These are phyloP conservation scores for Mycena citricolor DNA, from an alignment of 1,284 basidiomycete species.

Conservation along the genomic window DNA sequence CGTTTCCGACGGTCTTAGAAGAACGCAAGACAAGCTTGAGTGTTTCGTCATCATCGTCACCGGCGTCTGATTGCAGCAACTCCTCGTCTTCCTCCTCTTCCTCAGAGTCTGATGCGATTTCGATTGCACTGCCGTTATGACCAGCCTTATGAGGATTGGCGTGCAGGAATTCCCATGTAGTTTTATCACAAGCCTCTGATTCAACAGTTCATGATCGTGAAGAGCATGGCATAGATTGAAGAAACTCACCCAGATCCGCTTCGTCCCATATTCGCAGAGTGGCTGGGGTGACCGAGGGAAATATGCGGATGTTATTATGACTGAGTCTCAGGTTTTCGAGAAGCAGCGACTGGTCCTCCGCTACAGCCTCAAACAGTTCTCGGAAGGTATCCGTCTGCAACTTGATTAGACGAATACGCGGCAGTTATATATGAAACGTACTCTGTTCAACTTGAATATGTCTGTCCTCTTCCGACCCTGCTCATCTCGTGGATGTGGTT, in stretches of 20 bases:
- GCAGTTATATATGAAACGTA: constrained; percentile 32
- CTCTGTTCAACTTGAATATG: constrained; percentile 55
- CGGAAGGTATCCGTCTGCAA: constrained; percentile 61
- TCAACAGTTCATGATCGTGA: constrained; percentile 7
- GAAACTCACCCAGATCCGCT: constrained; percentile 59
- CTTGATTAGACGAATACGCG: neutral
- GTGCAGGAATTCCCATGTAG: constrained; percentile 61
- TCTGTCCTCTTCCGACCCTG: constrained; percentile 29
- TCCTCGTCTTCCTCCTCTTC: constrained; percentile 20
- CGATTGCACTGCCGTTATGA: constrained; percentile 12
- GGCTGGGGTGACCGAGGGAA: constrained; percentile 63
- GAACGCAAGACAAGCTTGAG: constrained; percentile 69
- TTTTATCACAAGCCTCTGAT: constrained; percentile 63
- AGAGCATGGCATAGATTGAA: constrained; percentile 1
- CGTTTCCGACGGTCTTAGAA: constrained; percentile 42
- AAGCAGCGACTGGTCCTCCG: constrained; percentile 55
- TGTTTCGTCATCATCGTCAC: constrained; percentile 41
- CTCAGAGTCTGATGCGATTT: constrained; percentile 4
- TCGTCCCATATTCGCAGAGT: constrained; percentile 65
- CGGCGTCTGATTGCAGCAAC: constrained; percentile 39
- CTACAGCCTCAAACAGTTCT: constrained; percentile 58
- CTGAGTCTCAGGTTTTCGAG: constrained; percentile 54
- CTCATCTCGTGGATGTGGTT: constrained; percentile 56
- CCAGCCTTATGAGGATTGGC: no score
- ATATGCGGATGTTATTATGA: constrained; percentile 59